Evolutionary conservation across 1,284 basidiomycete species (phyloP), one percentile per base, ranked within the genome.

Genomic region (Taiwanofungus camphoratus): DNA sequence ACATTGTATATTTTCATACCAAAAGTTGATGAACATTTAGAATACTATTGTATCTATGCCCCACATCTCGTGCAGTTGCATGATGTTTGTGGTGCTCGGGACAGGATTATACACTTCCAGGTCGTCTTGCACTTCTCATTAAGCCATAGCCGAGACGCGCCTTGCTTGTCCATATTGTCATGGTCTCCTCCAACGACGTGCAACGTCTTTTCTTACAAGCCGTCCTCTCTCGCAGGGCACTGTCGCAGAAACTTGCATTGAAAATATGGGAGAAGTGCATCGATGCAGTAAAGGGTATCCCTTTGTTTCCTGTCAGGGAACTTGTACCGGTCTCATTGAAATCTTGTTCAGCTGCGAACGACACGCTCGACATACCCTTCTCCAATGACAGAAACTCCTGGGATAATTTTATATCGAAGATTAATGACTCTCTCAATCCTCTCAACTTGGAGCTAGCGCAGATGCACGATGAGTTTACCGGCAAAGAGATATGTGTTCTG

Each of bases 141-240:
- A n/a, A n/a, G n/a, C n/a, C n/a, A 38, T 39, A 36, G 26, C 20
- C 36, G 37, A 37, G 43, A 49, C 58, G 53, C 56, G 54, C 52
- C 56, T 52, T 55, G 55, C 34, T 46, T 40, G 37, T 38, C 42
- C 52, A 39, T 40, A 13, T 41, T 31, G 59, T 50, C 43, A 71
- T 76, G 68, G 70, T 73, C 41, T 65, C 67, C 40, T 57, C 71
- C 12, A 65, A 65, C 54, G 86, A 89, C 58, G 77, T 87, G 1
- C 75, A 79, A 49, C 76, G 79, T 23, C 70, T 92, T 33, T 91
- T 87, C 53, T 70, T 91, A 8, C 88, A 92, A 50, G 77, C 82
- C 0, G 64, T 87, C 19, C 65, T 92, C 23, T 87, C 86, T 21
- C 73, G 88, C 18, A 72, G 80, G 16, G 63, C 78, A 5, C 58